Evolutionary conservation across 768 basidiomycete species (phyloP), one percentile per base, ranked within the genome.

Genomic region (Ramaria sp.): DNA sequence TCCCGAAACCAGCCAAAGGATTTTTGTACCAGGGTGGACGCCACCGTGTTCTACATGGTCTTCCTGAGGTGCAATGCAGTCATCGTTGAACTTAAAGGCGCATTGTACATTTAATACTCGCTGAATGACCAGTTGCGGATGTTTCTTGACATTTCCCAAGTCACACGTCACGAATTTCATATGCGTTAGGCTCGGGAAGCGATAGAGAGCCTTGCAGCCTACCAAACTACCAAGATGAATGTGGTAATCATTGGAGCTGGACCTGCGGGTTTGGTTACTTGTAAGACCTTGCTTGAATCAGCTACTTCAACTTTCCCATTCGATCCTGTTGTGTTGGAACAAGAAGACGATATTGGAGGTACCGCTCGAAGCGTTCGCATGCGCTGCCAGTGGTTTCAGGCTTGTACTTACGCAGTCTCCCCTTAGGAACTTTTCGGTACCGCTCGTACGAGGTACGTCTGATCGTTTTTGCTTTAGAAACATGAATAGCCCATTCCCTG

Each of bases 251-350:
- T 66, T 54, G 72, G 74, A 36, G 77, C 73, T 8, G 78, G 78
- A 10, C 75, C 78, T 0, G 70, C 73, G 0, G 78, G 78, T 4
- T 62, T 79, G 4, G 73, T 74, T 5, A 70, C 71, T 0, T 72
- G 73, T 63, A 79, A 79, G 63, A 69, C 74, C 7, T 64, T 78
- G 12, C 65, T 74, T 7, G 71, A 75, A 58, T 67, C 68, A 20
- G 63, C 69, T 4, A 65, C 66, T 20, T 32, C 58, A 0, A 66
- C 70, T 16, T 73, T 69, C 60, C 71, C 72, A 0, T 73, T 78
- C 56, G 72, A 77, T n/a, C 75, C 76, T 7, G 57, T 77, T 47
- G 63, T 78, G 3, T 60, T 78, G 8, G 75, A 77, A 59, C 71
- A 73, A 43, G 76, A 78, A 60, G 66, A 65, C 24, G 69, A 71